Conservation (phyloP, 1,284 basidiomycete genomes). For the Peniophora sp. region DNA sequence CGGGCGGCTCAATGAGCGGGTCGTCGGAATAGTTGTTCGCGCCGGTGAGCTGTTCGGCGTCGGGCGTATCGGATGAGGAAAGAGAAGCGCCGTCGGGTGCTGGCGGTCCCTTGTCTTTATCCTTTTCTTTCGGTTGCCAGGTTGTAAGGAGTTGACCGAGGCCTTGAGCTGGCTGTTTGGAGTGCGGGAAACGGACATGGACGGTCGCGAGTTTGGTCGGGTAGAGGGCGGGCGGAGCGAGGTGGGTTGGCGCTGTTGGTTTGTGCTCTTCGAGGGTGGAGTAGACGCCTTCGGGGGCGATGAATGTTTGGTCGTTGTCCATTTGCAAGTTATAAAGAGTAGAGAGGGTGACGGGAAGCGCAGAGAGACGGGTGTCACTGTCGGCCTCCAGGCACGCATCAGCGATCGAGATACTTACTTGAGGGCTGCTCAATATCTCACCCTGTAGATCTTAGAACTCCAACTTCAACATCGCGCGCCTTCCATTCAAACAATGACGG, state of each 20-base stretch:
- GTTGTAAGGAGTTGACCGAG: slow-evolving; percentile 61
- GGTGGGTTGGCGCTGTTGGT: slow-evolving; percentile 42
- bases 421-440: too few species aligned
- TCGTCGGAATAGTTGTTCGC: slow-evolving; percentile 32
- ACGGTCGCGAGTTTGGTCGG: slow-evolving; percentile 59
- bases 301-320: slow-evolving; percentile 77
- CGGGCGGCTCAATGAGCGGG: slow-evolving; percentile 24
- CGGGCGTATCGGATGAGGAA: slow-evolving; percentile 69
- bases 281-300: slow-evolving; percentile 83
- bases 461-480: too few species aligned
- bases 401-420: too few species aligned
- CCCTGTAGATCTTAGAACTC: too few species aligned
- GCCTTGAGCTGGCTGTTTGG: slow-evolving; percentile 49
- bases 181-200: slow-evolving; percentile 51
- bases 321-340: slow-evolving; percentile 24
- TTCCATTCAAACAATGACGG: too few species aligned
- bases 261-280: slow-evolving; percentile 80
- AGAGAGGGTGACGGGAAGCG: too few species aligned
- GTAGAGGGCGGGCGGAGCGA: slow-evolving; percentile 38
- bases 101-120: slow-evolving; percentile 25
- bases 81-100: slow-evolving; percentile 54
- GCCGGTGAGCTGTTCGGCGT: slow-evolving; percentile 17
- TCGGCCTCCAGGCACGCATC: too few species aligned
- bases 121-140: slow-evolving; percentile 42
- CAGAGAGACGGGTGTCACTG: too few species aligned